Conservation (phyloP, 371 early-diverging fungal species). For the Dinochytrium kinnereticum region DNA sequence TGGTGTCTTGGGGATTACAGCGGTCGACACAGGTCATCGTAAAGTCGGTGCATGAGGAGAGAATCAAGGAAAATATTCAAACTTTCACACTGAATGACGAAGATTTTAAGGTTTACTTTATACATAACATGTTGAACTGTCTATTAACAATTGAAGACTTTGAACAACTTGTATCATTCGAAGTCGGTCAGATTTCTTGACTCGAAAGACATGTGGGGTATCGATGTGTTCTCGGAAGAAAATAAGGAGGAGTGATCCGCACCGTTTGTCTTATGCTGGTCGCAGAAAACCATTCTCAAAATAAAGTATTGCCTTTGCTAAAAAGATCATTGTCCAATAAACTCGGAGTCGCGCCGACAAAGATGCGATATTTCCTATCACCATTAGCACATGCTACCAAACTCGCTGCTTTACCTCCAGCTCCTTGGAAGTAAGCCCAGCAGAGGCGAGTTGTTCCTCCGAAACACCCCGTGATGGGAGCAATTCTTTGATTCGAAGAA, state of each 20-base stretch:
- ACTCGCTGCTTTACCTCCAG: no score
- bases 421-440: no score
- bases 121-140: not conserved
- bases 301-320: no score
- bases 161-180: not conserved
- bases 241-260: not conserved
- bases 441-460: no score
- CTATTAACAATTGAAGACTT: not conserved
- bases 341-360: no score
- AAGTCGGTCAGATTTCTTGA: not conserved
- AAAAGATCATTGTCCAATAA: no score
- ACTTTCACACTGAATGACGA: not conserved
- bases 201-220: conserved; percentile 2
- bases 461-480: not conserved
- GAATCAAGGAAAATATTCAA: not conserved
- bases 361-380: no score
- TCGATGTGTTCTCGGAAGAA: conserved; percentile 10
- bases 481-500: not conserved
- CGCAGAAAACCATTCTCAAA: no score
- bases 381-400: no score
- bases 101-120: conserved; percentile 3
- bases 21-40: conserved; percentile 51
- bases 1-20: conserved; percentile 79
- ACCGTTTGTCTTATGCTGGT: no score
- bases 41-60: conserved; percentile 8